phyloP scores from a whole-genome alignment of 2,329 filamentous ascomycete species.

The Trichophyton schoenleinii region DNA sequence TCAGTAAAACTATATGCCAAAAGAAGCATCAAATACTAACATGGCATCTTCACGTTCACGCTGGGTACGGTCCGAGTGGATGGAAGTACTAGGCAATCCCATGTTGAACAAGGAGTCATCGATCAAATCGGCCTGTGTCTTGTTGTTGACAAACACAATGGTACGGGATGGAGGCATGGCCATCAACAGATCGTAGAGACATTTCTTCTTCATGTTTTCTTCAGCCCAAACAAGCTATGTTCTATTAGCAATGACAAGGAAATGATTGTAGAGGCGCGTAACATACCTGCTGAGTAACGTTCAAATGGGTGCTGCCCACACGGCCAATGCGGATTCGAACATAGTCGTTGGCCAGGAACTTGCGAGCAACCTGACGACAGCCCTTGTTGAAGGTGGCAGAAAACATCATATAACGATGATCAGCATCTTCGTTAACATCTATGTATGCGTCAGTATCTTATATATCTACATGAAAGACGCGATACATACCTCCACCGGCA shows the following conservation, averaged over 20 bases:
- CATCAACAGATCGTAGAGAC: conserved; percentile 59
- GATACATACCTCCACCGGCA: conserved; percentile 60
- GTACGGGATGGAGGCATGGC: conserved; percentile 61
- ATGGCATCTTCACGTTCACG: conserved; percentile 83
- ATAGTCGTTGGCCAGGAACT: conserved; percentile 61
- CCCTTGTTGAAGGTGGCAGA: conserved; percentile 84
- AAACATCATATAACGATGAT: conserved; percentile 67
- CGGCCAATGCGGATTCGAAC: conserved; percentile 78
- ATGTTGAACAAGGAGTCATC: conserved; percentile 81
- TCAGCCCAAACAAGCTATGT: conserved; percentile 53
- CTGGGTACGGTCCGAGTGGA: conserved; percentile 79
- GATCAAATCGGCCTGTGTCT: conserved; percentile 62
- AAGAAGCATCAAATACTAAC: conserved; percentile 29
- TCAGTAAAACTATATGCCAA: conserved; percentile 9
- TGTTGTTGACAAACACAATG: conserved; percentile 81
- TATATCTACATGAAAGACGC: neutral
- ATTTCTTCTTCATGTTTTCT: conserved; percentile 52
- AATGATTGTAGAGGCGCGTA: neutral
- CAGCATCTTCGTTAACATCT: conserved; percentile 63
- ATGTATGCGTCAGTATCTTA: neutral
- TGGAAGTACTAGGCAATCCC: conserved; percentile 69
- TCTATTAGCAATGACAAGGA: neutral
- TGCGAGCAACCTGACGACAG: conserved; percentile 61
- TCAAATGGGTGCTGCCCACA: conserved; percentile 66
- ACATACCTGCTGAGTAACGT: conserved; percentile 60